phyloP scores from a whole-genome alignment of 2,329 filamentous ascomycete species.

The Microcyclospora pomicola region DNA sequence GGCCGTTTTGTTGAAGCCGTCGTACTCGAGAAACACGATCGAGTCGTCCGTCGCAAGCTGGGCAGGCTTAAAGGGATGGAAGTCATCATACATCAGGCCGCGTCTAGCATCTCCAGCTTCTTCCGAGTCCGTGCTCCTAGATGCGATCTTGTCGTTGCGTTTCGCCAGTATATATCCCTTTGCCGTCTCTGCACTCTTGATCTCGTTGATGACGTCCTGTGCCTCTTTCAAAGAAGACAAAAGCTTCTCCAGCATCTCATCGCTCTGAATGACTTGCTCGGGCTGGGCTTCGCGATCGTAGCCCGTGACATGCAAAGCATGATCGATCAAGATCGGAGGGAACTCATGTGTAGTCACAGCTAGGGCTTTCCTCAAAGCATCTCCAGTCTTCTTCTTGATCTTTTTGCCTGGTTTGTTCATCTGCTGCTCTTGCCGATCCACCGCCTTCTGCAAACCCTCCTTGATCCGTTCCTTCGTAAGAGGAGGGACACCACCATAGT shows the following conservation, averaged over 20 bases:
- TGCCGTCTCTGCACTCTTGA: slow-evolving; percentile 50
- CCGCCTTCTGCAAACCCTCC: slow-evolving; percentile 52
- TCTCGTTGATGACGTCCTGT: slow-evolving; percentile 51
- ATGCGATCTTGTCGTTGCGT: slow-evolving; percentile 18
- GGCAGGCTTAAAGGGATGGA: slow-evolving; percentile 76
- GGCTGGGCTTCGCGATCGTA: slow-evolving; percentile 58
- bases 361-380: slow-evolving; percentile 65
- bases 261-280: slow-evolving; percentile 54
- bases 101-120: slow-evolving; percentile 21
- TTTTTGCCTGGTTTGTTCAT: slow-evolving; percentile 44
- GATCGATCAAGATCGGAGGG: slow-evolving; percentile 76
- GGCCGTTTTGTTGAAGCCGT: slow-evolving; percentile 81
- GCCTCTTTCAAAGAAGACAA: slow-evolving; percentile 57
- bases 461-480: slow-evolving; percentile 61
- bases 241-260: slow-evolving; percentile 50
- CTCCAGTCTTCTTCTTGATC: slow-evolving; percentile 58
- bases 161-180: slow-evolving; percentile 85
- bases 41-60: slow-evolving; percentile 59
- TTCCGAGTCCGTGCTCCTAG: slow-evolving; percentile 7
- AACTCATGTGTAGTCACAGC: slow-evolving; percentile 77
- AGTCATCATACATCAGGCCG: slow-evolving; percentile 72
- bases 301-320: slow-evolving; percentile 55
- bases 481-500: slow-evolving; percentile 60
- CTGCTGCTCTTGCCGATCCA: slow-evolving; percentile 43
- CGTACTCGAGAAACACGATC: slow-evolving; percentile 58